These are phyloP conservation scores for Hypocrella siamensis DNA, from an alignment of 2,329 filamentous ascomycete genomes.

Conservation along the genomic window DNA sequence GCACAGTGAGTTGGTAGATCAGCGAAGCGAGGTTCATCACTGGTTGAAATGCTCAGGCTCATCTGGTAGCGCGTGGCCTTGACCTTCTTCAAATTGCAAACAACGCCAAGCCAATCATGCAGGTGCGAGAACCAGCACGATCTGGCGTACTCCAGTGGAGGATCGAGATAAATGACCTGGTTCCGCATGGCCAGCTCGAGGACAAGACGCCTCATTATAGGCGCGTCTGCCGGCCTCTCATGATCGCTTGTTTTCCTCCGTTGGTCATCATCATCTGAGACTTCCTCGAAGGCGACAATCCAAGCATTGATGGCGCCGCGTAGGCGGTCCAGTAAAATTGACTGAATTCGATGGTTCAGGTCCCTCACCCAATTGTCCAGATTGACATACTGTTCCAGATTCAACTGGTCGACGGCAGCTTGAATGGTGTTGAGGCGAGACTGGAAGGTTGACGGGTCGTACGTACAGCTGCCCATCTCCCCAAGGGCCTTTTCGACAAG, in stretches of 20 bases:
- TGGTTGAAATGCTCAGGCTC: constrained; percentile 52
- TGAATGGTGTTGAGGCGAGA: constrained; percentile 74
- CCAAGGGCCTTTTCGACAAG: constrained; percentile 66
- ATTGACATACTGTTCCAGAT: constrained; percentile 91
- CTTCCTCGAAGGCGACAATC: constrained; percentile 67
- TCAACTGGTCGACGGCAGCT: constrained; percentile 85
- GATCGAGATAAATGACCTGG: constrained; percentile 92
- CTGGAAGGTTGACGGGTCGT: constrained; percentile 66
- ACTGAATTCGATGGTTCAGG: constrained; percentile 75
- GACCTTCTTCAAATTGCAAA: constrained; percentile 86
- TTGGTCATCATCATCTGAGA: constrained; percentile 34
- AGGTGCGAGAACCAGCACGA: constrained; percentile 89
- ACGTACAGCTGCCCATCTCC: constrained; percentile 73
- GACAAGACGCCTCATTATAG: constrained; percentile 56
- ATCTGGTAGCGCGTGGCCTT: constrained; percentile 94
- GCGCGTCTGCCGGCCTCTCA: constrained; percentile 32
- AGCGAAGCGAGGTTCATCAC: constrained; percentile 59
- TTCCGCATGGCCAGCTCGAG: constrained; percentile 97
- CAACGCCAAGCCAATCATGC: constrained; percentile 82
- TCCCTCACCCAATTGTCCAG: constrained; percentile 77
- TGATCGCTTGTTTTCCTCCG: constrained; percentile 33
- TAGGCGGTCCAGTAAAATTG: constrained; percentile 66
- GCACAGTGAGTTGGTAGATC: constrained; percentile 76
- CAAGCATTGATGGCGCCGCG: constrained; percentile 71
- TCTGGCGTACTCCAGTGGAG: constrained; percentile 78